A percentile compares a stretch with the other conserved stretches of the same genome.
These are phyloP conservation scores for Lactarius sanguifluus DNA, from an alignment of 768 basidiomycete species.

Conservation along the genomic window DNA sequence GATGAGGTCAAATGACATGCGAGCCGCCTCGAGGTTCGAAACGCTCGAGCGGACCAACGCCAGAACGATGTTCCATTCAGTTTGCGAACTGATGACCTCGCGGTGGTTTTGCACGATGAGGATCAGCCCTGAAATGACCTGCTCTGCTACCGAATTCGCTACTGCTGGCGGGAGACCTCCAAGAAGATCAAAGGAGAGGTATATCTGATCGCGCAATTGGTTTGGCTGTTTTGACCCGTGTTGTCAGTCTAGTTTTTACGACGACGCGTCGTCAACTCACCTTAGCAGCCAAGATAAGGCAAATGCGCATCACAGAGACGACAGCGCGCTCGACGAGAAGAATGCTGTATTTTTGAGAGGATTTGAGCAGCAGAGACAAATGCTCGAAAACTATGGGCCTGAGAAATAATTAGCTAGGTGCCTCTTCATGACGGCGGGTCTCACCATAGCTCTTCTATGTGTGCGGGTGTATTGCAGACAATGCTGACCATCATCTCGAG, in stretches of 20 bases:
- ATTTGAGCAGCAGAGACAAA: constrained; percentile 73
- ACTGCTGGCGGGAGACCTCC: constrained; percentile 73
- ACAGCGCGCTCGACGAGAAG: constrained; percentile 93
- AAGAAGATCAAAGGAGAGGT: constrained; percentile 88
- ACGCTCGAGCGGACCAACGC: constrained; percentile 84
- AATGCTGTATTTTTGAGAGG: constrained; percentile 80
- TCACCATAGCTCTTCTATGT: constrained; percentile 88
- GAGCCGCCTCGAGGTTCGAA: constrained; percentile 82
- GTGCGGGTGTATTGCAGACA: constrained; percentile 67
- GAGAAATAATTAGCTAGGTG: constrained; percentile 13
- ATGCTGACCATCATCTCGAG: constrained; percentile 95
- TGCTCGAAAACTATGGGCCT: constrained; percentile 98
- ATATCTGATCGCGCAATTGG: constrained; percentile 84
- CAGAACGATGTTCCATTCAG: constrained; percentile 94
- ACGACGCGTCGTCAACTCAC: constrained; percentile 43
- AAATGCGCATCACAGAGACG: constrained; percentile 83
- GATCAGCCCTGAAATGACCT: constrained; percentile 81
- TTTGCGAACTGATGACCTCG: constrained; percentile 78
- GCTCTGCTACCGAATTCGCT: constrained; percentile 86
- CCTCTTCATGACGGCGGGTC: constrained; percentile 30
- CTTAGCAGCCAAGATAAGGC: constrained; percentile 75
- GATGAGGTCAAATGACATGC: constrained; percentile 81
- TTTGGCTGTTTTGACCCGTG: constrained; percentile 49
- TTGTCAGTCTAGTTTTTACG: background rate
- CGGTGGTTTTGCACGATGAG: constrained; percentile 76